Conservation (phyloP, 495 filamentous ascomycete species). For the Penicillium macrosclerotiorum region DNA sequence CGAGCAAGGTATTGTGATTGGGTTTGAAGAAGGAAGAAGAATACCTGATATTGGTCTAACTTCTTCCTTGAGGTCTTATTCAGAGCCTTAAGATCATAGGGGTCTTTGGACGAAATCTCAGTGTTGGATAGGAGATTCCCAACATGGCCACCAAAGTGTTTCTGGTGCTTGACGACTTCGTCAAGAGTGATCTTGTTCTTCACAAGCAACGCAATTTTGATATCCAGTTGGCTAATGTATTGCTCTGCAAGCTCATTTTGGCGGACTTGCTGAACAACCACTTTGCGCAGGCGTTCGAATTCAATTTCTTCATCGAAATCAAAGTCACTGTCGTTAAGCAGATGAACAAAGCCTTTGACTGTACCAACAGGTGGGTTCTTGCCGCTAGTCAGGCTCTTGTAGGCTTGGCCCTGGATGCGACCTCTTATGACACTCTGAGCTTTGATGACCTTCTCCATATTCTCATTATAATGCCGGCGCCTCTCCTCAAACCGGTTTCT, state of each 20-base stretch:
- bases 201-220: constrained; percentile 96
- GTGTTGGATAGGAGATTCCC: constrained; percentile 83
- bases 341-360: constrained; percentile 95
- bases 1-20: constrained; percentile 91
- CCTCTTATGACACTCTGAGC: constrained; percentile 94
- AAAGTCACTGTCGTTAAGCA: constrained; percentile 96
- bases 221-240: constrained; percentile 96
- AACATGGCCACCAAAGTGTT: constrained; percentile 90
- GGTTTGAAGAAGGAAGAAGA: constrained; percentile 97
- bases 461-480: constrained; percentile 83
- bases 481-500: constrained; percentile 77
- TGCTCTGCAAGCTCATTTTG: constrained; percentile 97
- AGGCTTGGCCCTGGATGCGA: constrained; percentile 93
- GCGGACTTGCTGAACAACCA: constrained; percentile 92
- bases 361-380: constrained; percentile 96
- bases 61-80: constrained; percentile 96
- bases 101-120: constrained; percentile 83
- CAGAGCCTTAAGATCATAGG: constrained; percentile 93
- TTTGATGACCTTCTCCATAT: constrained; percentile 99
- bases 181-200: constrained; percentile 99
- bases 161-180: constrained; percentile 96
- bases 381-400: constrained; percentile 92
- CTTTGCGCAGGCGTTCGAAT: constrained; percentile 88
- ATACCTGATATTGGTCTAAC: constrained; percentile 92
- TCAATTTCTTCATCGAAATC: constrained; percentile 99